Conservation (phyloP, 805 yeast species). For the Teunomyces stri region DNA sequence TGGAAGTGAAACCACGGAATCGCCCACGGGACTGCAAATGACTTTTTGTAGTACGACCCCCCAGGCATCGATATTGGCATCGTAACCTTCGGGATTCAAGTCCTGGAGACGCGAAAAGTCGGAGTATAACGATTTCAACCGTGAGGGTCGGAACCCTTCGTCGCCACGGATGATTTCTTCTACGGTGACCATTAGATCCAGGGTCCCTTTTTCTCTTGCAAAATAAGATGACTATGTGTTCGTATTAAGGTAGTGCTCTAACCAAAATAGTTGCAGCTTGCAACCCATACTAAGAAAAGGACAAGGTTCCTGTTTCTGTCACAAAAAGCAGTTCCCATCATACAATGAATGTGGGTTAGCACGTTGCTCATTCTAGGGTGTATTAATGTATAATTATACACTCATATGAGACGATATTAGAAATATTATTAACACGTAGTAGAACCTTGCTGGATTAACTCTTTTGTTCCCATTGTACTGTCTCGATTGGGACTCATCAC, state of each 20-base stretch:
- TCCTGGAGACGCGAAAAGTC: conserved; percentile 28
- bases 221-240: background rate
- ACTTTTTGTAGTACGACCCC: conserved; percentile 16
- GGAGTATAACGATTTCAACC: conserved; percentile 36
- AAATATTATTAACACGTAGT: too few relatives aligned
- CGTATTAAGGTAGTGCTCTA: too few relatives aligned
- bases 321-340: too few relatives aligned
- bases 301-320: too few relatives aligned
- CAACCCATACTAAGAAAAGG: too few relatives aligned
- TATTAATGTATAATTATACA: conserved; percentile 9
- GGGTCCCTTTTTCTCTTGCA: background rate
- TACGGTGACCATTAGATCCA: background rate
- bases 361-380: conserved; percentile 40
- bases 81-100: conserved; percentile 41
- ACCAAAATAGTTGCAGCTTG: too few relatives aligned
- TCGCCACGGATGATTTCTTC: conserved; percentile 12
- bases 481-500: background rate
- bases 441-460: too few relatives aligned
- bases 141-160: conserved; percentile 23
- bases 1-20: conserved; percentile 17
- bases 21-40: conserved; percentile 13
- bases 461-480: background rate
- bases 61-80: conserved; percentile 45
- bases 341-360: background rate
- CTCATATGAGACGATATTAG: background rate